These are phyloP conservation scores for Filosporella fistucella DNA, from an alignment of 495 filamentous ascomycete genomes.

Conservation along the genomic window DNA sequence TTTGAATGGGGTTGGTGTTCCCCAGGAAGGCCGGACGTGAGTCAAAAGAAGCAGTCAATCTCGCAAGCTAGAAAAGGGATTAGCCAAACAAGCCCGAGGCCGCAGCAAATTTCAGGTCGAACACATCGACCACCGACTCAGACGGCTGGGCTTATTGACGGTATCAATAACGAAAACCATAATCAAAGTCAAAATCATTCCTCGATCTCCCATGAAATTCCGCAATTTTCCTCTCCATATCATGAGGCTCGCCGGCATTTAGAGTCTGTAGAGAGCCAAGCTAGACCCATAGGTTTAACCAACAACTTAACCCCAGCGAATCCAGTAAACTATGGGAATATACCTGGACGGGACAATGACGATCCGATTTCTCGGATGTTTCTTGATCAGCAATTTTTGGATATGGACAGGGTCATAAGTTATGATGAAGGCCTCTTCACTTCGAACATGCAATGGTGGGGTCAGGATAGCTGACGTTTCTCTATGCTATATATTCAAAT, in stretches of 20 bases:
- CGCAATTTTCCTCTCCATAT: too few relatives aligned
- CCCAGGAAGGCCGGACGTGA: neutral
- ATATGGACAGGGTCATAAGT: slow-evolving; percentile 34
- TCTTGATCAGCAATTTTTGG: slow-evolving; percentile 32
- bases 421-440: slow-evolving; percentile 20
- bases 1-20: neutral
- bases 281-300: neutral
- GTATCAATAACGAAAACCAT: too few relatives aligned
- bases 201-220: too few relatives aligned
- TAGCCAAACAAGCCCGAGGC: neutral
- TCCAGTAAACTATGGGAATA: neutral
- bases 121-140: neutral
- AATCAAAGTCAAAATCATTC: too few relatives aligned
- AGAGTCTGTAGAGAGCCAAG: neutral
- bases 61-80: neutral
- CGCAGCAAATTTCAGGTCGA: neutral
- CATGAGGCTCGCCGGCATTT: too few relatives aligned
- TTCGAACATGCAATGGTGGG: neutral
- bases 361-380: slow-evolving; percentile 29
- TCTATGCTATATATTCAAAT: slow-evolving; percentile 6
- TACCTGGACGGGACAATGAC: neutral
- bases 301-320: neutral
- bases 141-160: too few relatives aligned
- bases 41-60: neutral
- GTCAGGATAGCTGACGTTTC: neutral